These are phyloP conservation scores for Starmerella kuoi DNA, from an alignment of 805 yeast species.

Conservation along the genomic window DNA sequence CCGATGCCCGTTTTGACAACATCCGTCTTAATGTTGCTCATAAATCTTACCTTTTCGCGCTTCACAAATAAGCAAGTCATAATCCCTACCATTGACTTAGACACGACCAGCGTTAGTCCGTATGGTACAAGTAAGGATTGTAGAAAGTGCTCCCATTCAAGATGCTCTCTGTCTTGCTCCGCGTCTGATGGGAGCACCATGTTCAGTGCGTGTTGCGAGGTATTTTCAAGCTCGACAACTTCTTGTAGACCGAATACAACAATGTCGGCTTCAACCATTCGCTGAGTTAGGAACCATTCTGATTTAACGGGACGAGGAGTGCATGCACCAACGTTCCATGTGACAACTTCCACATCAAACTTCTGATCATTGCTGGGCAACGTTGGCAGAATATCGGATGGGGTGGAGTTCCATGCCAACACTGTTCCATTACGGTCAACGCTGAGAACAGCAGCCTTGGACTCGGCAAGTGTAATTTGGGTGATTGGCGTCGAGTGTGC, in stretches of 20 bases:
- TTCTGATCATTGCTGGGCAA: conserved; percentile 17
- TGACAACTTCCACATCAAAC: conserved; percentile 27
- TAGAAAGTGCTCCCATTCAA: conserved; percentile 28
- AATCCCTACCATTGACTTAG: conserved; percentile 79
- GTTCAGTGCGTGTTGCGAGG: conserved; percentile 57
- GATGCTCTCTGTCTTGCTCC: conserved; percentile 28
- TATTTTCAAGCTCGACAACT: conserved; percentile 73
- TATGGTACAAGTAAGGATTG: conserved; percentile 21
- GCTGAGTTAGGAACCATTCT: conserved; percentile 15
- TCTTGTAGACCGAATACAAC: conserved; percentile 83
- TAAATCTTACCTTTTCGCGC: conserved; percentile 38
- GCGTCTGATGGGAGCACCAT: conserved; percentile 35
- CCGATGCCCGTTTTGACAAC: conserved; percentile 87
- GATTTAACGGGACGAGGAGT: conserved; percentile 27
- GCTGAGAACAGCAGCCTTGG: conserved; percentile 10
- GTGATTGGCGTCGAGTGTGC: conserved; percentile 28
- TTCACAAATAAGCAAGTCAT: conserved; percentile 57
- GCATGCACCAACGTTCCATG: conserved; percentile 35
- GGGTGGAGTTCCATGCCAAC: conserved; percentile 22
- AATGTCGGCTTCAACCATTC: conserved; percentile 39
- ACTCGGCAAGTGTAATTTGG: conserved; percentile 13
- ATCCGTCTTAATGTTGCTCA: conserved; percentile 55
- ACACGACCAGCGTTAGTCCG: conserved; percentile 47
- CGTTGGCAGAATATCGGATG: conserved; percentile 21
- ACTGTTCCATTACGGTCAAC: conserved; percentile 11